Evolutionary conservation across 1,284 basidiomycete species (phyloP), one percentile per base, ranked within the genome.

Genomic region (Cutaneotrichosporon sp.): DNA sequence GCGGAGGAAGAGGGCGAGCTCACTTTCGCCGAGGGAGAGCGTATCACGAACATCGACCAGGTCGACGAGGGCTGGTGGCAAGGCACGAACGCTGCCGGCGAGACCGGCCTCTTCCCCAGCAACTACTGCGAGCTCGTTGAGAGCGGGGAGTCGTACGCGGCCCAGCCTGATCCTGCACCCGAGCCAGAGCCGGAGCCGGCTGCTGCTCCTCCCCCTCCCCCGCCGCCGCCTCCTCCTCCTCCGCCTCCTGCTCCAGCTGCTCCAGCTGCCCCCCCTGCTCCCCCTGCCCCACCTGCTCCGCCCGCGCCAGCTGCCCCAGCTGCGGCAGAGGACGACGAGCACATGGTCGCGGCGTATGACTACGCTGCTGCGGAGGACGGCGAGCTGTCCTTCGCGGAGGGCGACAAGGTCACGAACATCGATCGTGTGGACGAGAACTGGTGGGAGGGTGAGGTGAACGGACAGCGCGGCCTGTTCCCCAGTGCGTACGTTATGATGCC

Each of bases 301-400:
- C 66, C 73, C 16, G 62, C 71, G 14, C 66, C 58, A 1, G 34
- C 51, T 6, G 46, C 53, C 25, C 54, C 52, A 16, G 46, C 58
- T 0, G 51, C 57, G 2, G 53, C 42, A 1, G 37, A 42, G 11
- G 50, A 57, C 6, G 63, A 60, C 12, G 55, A 64, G 19, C 48
- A 52, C 45, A 61, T 63, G 35, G 49, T 66, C 11, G 69, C 67
- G 9, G 59, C 62, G 33, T 71, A 71, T 51, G 68, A 68, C 61
- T 92, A 93, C 64, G 86, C 88, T 12, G 87, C 88, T 0, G 82
- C 82, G 0, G 90, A 94, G 68, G 89, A 90, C 61, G 93, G 93
- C 66, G 91, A 96, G 68, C 75, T 94, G 20, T 81, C 84, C 1
- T 91, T 96, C 79, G 77, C 73, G 25, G 89, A 90, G 69, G 89